Evolutionary conservation across 768 basidiomycete genomes (phyloP).

Genomic region (Boletus speciosus): DNA sequence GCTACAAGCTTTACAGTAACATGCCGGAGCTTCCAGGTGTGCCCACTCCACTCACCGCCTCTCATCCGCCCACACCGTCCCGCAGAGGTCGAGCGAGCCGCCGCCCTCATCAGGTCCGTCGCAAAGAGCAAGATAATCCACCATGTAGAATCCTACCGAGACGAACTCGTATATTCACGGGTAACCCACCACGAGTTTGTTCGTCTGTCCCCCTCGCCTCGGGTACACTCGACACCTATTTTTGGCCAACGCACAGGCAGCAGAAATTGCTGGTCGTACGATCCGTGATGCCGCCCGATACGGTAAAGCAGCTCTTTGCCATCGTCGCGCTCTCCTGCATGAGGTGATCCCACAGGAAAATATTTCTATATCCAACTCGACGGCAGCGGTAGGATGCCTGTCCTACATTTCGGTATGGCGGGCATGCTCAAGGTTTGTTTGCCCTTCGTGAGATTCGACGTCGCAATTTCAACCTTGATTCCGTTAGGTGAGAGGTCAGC

Average conservation of each 20-base stretch:
- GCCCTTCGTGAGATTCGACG: not conserved
- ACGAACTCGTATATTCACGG: conserved; percentile 60
- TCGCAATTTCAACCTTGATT: not conserved
- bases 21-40: conserved; percentile 53
- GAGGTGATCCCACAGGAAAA: conserved; percentile 42
- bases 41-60: not conserved
- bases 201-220: conserved; percentile 20
- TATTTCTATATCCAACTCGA: conserved; percentile 65
- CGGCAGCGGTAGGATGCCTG: conserved; percentile 58
- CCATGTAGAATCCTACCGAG: conserved; percentile 55
- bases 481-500: conserved; percentile 44
- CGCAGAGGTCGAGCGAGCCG: conserved; percentile 70
- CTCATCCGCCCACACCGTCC: not conserved
- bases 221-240: conserved; percentile 6
- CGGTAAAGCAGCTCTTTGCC: conserved; percentile 34
- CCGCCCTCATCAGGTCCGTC: conserved; percentile 48
- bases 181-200: conserved; percentile 61
- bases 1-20: not conserved
- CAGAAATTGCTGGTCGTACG: conserved; percentile 48
- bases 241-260: conserved; percentile 38
- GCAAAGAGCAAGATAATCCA: conserved; percentile 52
- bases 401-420: conserved; percentile 84
- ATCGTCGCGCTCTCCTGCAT: not conserved
- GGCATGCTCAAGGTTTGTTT: conserved; percentile 65
- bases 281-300: conserved; percentile 50